Evolutionary conservation across 1,284 basidiomycete species (phyloP).

Genomic region (Ceratobasidium sp.): DNA sequence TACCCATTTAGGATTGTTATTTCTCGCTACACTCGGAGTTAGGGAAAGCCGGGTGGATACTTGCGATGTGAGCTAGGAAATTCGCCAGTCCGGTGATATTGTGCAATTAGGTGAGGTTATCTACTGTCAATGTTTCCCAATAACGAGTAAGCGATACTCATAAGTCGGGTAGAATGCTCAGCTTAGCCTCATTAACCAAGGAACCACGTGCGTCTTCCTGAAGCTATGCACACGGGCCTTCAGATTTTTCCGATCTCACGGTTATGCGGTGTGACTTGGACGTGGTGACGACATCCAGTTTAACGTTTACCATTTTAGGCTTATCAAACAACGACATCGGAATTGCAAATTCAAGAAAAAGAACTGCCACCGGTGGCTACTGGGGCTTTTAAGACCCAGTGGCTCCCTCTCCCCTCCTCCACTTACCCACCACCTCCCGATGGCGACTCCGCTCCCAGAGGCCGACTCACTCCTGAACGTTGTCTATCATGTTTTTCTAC

Average conservation of each 20-base stretch:
- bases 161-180: too few species aligned
- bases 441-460: constrained; percentile 50
- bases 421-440: constrained; percentile 61
- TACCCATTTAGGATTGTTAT: too few species aligned
- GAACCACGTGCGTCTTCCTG: neutral
- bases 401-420: neutral
- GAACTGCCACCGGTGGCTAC: neutral
- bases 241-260: neutral
- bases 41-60: too few species aligned
- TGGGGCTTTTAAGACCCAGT: neutral
- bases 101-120: too few species aligned
- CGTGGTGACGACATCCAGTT: neutral
- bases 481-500: constrained; percentile 26
- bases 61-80: too few species aligned
- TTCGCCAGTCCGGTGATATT: too few species aligned
- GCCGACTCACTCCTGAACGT: neutral
- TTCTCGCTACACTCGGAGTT: too few species aligned
- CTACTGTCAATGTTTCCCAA: too few species aligned
- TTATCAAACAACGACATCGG: neutral
- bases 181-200: neutral
- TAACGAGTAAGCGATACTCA: too few species aligned
- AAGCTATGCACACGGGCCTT: neutral
- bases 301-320: neutral
- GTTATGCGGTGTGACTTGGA: neutral
- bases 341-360: neutral